These are phyloP conservation scores for Cordyceps cicadae DNA, from an alignment of 2,329 filamentous ascomycete genomes.

Conservation along the genomic window DNA sequence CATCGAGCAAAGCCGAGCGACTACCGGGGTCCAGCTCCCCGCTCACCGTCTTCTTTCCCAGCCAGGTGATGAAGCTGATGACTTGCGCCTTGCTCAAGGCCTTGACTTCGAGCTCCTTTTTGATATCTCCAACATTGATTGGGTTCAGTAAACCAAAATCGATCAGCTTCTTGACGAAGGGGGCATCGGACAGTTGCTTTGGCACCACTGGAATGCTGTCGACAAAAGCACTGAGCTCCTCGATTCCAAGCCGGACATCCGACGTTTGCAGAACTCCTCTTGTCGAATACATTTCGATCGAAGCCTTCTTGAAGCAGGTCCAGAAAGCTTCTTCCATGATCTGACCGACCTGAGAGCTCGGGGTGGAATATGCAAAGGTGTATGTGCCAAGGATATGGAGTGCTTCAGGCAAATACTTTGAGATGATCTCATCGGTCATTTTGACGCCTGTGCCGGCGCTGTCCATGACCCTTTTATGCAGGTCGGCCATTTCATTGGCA, in stretches of 20 bases:
- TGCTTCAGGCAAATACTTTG: constrained; percentile 65
- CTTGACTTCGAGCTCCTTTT: constrained; percentile 70
- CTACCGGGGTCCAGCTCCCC: constrained; percentile 64
- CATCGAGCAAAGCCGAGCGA: constrained; percentile 64
- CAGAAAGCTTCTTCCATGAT: constrained; percentile 94
- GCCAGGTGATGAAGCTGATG: constrained; percentile 77
- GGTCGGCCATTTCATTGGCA: constrained; percentile 72
- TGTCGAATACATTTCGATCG: constrained; percentile 82
- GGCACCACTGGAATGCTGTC: constrained; percentile 83
- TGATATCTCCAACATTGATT: constrained; percentile 81
- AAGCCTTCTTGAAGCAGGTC: constrained; percentile 75
- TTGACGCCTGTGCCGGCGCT: constrained; percentile 38
- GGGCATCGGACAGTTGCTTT: constrained; percentile 61
- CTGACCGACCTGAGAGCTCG: constrained; percentile 71
- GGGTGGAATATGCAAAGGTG: constrained; percentile 82
- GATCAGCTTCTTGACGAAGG: constrained; percentile 71
- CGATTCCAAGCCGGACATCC: constrained; percentile 66
- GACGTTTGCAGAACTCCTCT: constrained; percentile 79
- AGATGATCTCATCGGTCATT: constrained; percentile 55
- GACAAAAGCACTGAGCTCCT: constrained; percentile 64
- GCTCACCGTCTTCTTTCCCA: constrained; percentile 60
- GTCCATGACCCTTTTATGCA: constrained; percentile 53
- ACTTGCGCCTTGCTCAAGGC: constrained; percentile 74
- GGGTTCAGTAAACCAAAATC: constrained; percentile 82
- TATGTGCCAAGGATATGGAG: constrained; percentile 81